Conservation (phyloP, 352 stramenopile genomes). For the Globisporangium barbulae region DNA sequence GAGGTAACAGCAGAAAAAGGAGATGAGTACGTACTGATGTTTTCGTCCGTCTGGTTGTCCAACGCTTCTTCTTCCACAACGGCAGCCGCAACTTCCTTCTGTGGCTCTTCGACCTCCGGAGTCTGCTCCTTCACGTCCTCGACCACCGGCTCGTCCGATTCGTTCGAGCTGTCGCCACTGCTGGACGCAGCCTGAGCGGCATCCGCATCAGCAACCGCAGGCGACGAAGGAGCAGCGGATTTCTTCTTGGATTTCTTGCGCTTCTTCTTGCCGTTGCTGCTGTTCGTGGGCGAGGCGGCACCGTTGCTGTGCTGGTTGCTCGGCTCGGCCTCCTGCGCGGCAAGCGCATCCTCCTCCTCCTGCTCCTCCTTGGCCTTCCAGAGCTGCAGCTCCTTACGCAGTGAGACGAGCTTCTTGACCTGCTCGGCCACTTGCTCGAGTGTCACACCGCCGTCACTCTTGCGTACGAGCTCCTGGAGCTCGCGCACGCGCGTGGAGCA, state of each 20-base stretch:
- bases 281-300: constrained; percentile 16
- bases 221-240: not conserved
- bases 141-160: constrained; percentile 7
- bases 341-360: constrained; percentile 10
- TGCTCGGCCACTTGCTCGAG: constrained; percentile 51
- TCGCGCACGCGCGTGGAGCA: constrained; percentile 47
- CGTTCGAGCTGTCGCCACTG: constrained; percentile 14
- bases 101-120: constrained; percentile 1
- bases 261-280: constrained; percentile 23
- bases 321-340: constrained; percentile 13
- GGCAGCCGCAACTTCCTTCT: not conserved
- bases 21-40: constrained; percentile 10
- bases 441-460: constrained; percentile 35
- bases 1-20: not conserved
- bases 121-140: constrained; percentile 10
- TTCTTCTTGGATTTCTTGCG: constrained; percentile 29
- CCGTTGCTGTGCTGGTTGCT: constrained; percentile 21
- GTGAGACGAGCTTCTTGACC: constrained; percentile 50
- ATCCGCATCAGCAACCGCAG: constrained; percentile 1
- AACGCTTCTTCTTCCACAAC: not conserved
- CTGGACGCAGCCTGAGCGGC: not conserved
- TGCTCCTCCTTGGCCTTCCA: constrained; percentile 40
- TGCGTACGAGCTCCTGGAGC: constrained; percentile 48
- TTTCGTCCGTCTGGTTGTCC: constrained; percentile 17
- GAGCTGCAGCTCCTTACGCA: constrained; percentile 69